Base-by-base conservation (phyloP, 2,329 filamentous ascomycete genomes). In the Gliomastix tumulicola region DNA sequence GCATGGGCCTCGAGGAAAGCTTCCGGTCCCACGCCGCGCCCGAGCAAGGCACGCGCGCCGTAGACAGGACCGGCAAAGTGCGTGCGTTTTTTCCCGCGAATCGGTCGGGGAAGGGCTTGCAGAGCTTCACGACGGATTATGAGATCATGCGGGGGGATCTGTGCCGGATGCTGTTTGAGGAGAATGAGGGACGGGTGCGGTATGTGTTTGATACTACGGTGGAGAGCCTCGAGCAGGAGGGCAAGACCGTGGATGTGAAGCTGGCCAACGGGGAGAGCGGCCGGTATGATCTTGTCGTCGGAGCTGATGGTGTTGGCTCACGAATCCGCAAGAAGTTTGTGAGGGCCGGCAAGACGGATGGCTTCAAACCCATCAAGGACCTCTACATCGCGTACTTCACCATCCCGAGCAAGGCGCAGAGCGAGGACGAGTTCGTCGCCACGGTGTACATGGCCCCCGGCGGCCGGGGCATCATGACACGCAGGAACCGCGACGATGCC, bases 141-240 rank as follows among this genome's bases (percentile, higher is more conserved):
- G 76, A 81, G 55, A 71, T 81, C 34, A 71, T 81, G 63, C 60
- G 76, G 8, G 74, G 70, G 1, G 70, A 77, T 36, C 47, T 81
- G n/a, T 64, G 66, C 5, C 51, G 56, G 10, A 55, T 79, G 3
- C 49, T 80, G 2, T 68, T 69, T 44, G 59, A 73, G 1, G 53
- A 44, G 15, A 60, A 56, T 17, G 42, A 50, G 9, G 43, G 51
- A 11, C 45, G 38, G 5, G 46, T 44, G 12, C 41, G 41, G 21
- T 60, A 53, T 39, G 23, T 45, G 1, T 59, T 59, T 30, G 54
- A 49, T 7, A 52, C 54, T 19, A 50, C 48, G 5, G 42, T 61
- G 8, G 48, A 49, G 18, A 39, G 40, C 3, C 39, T 65, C 7
- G 44, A 55, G 7, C 50, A 68, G 34, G 42, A 56, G 10, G 46